Conservation (phyloP, 768 basidiomycete genomes). For the Grammothele lineata region DNA sequence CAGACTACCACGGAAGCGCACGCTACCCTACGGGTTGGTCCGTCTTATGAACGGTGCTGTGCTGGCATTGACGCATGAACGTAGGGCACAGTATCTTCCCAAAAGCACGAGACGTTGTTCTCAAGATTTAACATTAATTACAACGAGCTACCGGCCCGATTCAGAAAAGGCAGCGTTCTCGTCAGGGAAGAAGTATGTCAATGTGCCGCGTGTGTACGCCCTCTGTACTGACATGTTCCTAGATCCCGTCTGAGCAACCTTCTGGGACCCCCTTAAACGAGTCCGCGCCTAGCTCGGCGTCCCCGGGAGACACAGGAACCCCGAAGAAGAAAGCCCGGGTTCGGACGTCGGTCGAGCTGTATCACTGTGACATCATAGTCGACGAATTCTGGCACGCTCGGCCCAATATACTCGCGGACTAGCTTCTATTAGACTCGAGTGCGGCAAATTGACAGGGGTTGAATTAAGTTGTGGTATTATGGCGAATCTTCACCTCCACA, state of each 20-base stretch:
- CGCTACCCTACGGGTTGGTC: slow-evolving; percentile 42
- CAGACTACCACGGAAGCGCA: slow-evolving; percentile 80
- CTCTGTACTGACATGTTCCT: too few species aligned
- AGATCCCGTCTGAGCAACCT: too few species aligned
- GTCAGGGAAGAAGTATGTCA: slow-evolving; percentile 57
- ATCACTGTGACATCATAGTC: slow-evolving; percentile 83
- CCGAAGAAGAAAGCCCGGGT: slow-evolving; percentile 28
- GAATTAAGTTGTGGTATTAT: too few species aligned
- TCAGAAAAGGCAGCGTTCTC: slow-evolving; percentile 81
- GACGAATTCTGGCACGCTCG: slow-evolving; percentile 75
- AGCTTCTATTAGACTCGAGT: too few species aligned
- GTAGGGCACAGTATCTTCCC: slow-evolving; percentile 84
- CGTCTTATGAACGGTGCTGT: background rate
- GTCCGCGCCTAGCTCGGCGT: too few species aligned
- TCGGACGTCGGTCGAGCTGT: slow-evolving; percentile 46
- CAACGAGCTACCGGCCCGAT: slow-evolving; percentile 65
- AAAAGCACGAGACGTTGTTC: slow-evolving; percentile 92
- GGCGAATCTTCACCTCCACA: too few species aligned
- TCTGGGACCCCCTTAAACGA: too few species aligned
- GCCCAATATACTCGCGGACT: slow-evolving; percentile 46
- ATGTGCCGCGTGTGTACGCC: too few species aligned
- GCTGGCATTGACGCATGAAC: background rate
- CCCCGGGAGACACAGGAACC: background rate
- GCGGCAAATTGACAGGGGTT: too few species aligned
- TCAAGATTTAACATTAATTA: slow-evolving; percentile 84